Percentiles rank a stretch among this genome's conserved stretches.
Conservation (phyloP, 2,329 filamentous ascomycete species). For the Talaromyces sp. region DNA sequence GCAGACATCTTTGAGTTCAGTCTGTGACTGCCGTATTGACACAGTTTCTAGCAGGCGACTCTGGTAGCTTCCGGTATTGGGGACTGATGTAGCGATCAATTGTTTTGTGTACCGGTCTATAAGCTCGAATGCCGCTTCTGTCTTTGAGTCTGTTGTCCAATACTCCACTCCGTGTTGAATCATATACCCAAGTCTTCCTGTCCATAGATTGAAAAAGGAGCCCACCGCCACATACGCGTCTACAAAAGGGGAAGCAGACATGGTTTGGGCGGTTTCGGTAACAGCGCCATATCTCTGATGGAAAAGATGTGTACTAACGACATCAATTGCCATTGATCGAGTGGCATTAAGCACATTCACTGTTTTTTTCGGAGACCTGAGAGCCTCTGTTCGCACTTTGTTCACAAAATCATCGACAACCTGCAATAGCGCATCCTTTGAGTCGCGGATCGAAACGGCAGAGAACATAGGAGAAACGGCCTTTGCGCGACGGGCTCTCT, state of each 20-base stretch:
- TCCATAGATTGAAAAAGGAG: slow-evolving; percentile 46
- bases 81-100: neutral
- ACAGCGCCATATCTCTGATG: slow-evolving; percentile 46
- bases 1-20: slow-evolving; percentile 50
- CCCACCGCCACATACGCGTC: slow-evolving; percentile 51
- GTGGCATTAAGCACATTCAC: slow-evolving; percentile 42
- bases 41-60: slow-evolving; percentile 42
- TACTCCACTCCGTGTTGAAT: too few species aligned
- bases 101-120: too few species aligned
- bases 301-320: slow-evolving; percentile 50
- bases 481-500: slow-evolving; percentile 44
- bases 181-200: too few species aligned
- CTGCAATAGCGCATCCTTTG: slow-evolving; percentile 11
- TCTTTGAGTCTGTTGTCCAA: too few species aligned
- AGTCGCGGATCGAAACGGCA: slow-evolving; percentile 16
- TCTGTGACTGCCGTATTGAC: slow-evolving; percentile 38
- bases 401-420: slow-evolving; percentile 19
- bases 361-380: slow-evolving; percentile 8
- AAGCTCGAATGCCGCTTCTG: too few species aligned
- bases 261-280: slow-evolving; percentile 27
- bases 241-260: slow-evolving; percentile 47
- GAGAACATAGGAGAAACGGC: slow-evolving; percentile 46
- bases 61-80: slow-evolving; percentile 41
- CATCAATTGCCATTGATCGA: slow-evolving; percentile 48
- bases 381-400: slow-evolving; percentile 13